Evolutionary conservation across 495 filamentous ascomycete species (phyloP).

Genomic region (Penicillium salamii): DNA sequence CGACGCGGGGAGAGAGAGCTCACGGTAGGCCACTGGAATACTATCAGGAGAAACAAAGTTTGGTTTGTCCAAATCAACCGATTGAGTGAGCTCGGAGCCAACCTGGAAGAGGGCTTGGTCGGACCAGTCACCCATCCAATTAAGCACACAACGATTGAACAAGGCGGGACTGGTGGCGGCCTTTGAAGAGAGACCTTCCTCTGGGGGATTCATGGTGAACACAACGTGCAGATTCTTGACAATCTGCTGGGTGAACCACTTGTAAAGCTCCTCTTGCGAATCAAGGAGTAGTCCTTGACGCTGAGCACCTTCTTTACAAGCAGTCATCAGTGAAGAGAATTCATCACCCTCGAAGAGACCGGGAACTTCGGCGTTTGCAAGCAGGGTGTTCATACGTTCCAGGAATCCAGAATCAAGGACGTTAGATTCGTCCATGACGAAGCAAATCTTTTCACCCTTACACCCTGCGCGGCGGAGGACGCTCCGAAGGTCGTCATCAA

Average conservation of each 20-base stretch:
- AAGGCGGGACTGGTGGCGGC: constrained; percentile 95
- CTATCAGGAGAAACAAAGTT: constrained; percentile 85
- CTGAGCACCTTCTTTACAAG: constrained; percentile 96
- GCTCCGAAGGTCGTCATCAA: constrained; percentile 93
- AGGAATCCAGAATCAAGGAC: constrained; percentile 98
- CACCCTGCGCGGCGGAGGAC: constrained; percentile 92
- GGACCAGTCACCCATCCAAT: constrained; percentile 99
- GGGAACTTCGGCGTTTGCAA: constrained; percentile 97
- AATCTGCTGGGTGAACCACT: constrained; percentile 99
- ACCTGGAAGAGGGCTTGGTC: constrained; percentile 99
- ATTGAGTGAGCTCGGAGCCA: constrained; percentile 90
- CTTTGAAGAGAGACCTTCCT: constrained; percentile 90
- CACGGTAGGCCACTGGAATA: constrained; percentile 86
- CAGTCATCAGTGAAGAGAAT: constrained; percentile 92
- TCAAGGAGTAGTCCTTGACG: constrained; percentile 92
- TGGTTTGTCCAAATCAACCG: constrained; percentile 85
- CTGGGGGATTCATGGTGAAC: constrained; percentile 99
- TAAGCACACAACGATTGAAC: constrained; percentile 98
- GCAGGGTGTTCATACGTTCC: constrained; percentile 97
- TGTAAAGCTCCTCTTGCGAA: constrained; percentile 97
- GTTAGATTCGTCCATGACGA: constrained; percentile 99
- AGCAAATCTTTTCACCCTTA: constrained; percentile 99
- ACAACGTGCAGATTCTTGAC: constrained; percentile 98
- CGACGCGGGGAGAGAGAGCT: constrained; percentile 77
- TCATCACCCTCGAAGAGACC: constrained; percentile 98